A percentile compares a stretch with the other conserved stretches of the same genome.
phyloP scores from a whole-genome alignment of 768 basidiomycete genomes.

The Boletus rubropictus region DNA sequence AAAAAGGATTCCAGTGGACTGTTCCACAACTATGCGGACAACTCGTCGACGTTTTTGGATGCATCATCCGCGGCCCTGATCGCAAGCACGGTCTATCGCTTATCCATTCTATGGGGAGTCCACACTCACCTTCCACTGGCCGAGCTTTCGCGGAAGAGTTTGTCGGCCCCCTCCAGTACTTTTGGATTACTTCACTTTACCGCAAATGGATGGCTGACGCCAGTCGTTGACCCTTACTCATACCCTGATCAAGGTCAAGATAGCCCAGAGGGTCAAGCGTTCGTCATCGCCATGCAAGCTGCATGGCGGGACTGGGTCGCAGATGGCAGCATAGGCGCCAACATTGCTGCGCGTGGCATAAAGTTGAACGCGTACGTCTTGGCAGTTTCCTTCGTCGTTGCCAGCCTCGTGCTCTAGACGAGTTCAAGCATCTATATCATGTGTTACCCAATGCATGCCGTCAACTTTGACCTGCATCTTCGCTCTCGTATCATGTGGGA shows the following conservation, averaged over 20 bases:
- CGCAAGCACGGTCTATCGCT: slow-evolving; percentile 70
- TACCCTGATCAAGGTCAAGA: slow-evolving; percentile 42
- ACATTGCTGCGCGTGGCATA: slow-evolving; percentile 17
- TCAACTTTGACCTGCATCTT: neutral
- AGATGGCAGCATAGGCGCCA: slow-evolving; percentile 49
- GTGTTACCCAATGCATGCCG: neutral
- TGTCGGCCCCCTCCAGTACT: slow-evolving; percentile 23
- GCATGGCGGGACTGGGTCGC: slow-evolving; percentile 72
- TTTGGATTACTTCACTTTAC: slow-evolving; percentile 43
- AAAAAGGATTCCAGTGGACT: slow-evolving; percentile 12
- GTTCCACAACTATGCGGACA: slow-evolving; percentile 71
- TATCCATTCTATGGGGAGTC: slow-evolving; percentile 49
- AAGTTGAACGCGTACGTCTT: neutral
- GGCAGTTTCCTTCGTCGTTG: neutral
- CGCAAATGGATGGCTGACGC: slow-evolving; percentile 59
- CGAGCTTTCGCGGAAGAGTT: slow-evolving; percentile 44
- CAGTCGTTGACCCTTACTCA: slow-evolving; percentile 68
- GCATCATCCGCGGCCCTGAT: slow-evolving; percentile 69
- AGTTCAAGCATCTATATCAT: no score
- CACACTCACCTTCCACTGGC: slow-evolving; percentile 51
- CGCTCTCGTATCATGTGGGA: neutral
- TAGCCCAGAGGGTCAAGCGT: slow-evolving; percentile 77
- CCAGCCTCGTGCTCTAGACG: neutral
- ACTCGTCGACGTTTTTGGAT: slow-evolving; percentile 59
- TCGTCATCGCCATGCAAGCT: slow-evolving; percentile 68